A percentile compares a stretch with the other conserved stretches of the same genome.
phyloP scores from a whole-genome alignment of 1,284 basidiomycete species.

The Trametes versicolor region DNA sequence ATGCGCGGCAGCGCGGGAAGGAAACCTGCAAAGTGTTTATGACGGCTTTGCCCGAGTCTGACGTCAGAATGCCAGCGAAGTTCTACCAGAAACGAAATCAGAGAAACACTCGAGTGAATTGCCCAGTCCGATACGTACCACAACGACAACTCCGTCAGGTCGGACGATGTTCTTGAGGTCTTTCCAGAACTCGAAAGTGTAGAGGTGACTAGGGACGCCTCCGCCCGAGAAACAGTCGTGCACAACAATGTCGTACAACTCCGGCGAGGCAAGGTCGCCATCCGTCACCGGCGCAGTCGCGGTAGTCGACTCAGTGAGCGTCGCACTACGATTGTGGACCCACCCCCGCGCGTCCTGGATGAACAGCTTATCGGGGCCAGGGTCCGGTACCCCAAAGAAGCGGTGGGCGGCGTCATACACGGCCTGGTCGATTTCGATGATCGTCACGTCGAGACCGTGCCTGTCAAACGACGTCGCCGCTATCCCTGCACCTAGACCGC shows the following conservation, averaged over 20 bases:
- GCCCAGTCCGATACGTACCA: conserved; percentile 60
- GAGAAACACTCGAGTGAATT: neutral
- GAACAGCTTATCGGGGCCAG: conserved; percentile 64
- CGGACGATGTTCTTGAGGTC: conserved; percentile 72
- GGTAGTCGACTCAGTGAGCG: conserved; percentile 37
- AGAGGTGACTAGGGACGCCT: conserved; percentile 83
- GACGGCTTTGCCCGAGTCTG: conserved; percentile 72
- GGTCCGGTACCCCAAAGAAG: conserved; percentile 82
- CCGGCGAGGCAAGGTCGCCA: conserved; percentile 15
- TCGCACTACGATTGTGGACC: conserved; percentile 55
- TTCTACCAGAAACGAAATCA: conserved; percentile 55
- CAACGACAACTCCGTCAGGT: conserved; percentile 80
- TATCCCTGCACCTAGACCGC: conserved; percentile 88
- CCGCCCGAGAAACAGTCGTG: conserved; percentile 96
- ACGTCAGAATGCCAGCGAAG: conserved; percentile 74
- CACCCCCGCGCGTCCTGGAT: conserved; percentile 81
- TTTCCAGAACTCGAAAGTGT: conserved; percentile 84
- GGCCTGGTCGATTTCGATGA: conserved; percentile 88
- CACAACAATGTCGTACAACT: conserved; percentile 78
- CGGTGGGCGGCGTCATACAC: conserved; percentile 85
- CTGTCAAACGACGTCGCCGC: conserved; percentile 77
- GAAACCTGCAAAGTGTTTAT: conserved; percentile 70
- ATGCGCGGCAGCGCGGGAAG: conserved; percentile 83
- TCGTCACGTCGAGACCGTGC: conserved; percentile 74
- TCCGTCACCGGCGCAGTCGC: conserved; percentile 31